Conservation (phyloP, 1,284 basidiomycete genomes). For the Ustanciosporium gigantosporum region DNA sequence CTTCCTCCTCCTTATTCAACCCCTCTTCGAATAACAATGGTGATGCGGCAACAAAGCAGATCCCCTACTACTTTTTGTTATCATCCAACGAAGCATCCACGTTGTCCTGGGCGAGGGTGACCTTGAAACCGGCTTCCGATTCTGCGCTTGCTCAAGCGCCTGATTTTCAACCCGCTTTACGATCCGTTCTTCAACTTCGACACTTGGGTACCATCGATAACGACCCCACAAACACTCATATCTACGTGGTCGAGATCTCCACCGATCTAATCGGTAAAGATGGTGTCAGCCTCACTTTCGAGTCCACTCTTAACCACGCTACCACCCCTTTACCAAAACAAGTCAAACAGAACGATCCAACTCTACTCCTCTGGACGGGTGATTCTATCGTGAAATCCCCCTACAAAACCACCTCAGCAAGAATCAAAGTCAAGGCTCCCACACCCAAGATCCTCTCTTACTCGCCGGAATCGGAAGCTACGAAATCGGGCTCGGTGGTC, state of each 20-base stretch:
- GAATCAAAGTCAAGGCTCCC: conserved; percentile 70
- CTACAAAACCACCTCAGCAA: conserved; percentile 77
- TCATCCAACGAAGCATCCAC: conserved; percentile 13
- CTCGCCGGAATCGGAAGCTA: conserved; percentile 64
- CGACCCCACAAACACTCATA: conserved; percentile 1
- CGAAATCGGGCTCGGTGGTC: conserved; percentile 77
- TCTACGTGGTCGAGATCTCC: conserved; percentile 17
- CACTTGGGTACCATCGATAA: conserved; percentile 6
- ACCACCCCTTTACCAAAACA: conserved; percentile 75
- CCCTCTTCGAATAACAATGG: no score
- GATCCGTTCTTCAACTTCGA: conserved; percentile 8
- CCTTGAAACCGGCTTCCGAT: conserved; percentile 17
- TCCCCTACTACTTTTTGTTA: conserved; percentile 36
- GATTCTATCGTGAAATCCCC: conserved; percentile 79
- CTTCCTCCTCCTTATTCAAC: conserved; percentile 31
- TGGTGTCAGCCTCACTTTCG: conserved; percentile 12
- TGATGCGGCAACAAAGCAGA: conserved; percentile 18
- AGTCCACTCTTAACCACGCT: conserved; percentile 74
- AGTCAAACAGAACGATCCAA: conserved; percentile 77
- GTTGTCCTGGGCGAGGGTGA: conserved; percentile 27
- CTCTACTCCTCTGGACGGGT: conserved; percentile 76
- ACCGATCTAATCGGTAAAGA: conserved; percentile 1
- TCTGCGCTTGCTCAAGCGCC: conserved; percentile 5
- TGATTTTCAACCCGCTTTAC: conserved; percentile 7
- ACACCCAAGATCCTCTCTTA: conserved; percentile 30